Conservation (phyloP, 805 yeast species). For the Metschnikowia colocasiae region DNA sequence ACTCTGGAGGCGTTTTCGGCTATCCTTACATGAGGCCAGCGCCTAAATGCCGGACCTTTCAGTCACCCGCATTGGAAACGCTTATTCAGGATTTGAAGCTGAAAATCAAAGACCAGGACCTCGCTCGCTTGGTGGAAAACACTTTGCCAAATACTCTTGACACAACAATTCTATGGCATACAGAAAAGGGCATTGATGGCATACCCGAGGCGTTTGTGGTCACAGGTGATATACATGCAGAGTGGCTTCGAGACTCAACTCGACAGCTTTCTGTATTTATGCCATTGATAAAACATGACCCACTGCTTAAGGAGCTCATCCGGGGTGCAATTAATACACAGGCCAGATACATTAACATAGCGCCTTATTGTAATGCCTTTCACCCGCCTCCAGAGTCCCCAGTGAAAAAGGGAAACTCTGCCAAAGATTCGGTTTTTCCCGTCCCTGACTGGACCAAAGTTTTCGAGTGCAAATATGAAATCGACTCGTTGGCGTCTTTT, state of each 20-base stretch:
- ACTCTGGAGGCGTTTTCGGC: conserved; percentile 49
- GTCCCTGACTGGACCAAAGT: conserved; percentile 65
- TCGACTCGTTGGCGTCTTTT: conserved; percentile 82
- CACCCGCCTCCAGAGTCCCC: conserved; percentile 68
- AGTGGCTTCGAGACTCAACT: conserved; percentile 87
- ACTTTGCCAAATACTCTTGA: conserved; percentile 85
- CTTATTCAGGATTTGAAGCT: conserved; percentile 50
- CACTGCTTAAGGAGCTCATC: conserved; percentile 47
- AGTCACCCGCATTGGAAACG: conserved; percentile 57
- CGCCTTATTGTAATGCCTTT: conserved; percentile 89
- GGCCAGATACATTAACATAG: conserved; percentile 53
- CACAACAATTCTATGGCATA: conserved; percentile 78
- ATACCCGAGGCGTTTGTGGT: conserved; percentile 67
- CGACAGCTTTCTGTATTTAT: conserved; percentile 77
- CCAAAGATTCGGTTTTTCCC: conserved; percentile 66
- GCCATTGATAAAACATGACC: conserved; percentile 53
- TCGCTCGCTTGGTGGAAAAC: conserved; percentile 74
- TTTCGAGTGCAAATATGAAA: conserved; percentile 87
- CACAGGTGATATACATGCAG: conserved; percentile 92
- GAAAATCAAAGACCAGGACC: conserved; percentile 56
- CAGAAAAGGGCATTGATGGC: conserved; percentile 8
- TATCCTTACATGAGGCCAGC: conserved; percentile 79
- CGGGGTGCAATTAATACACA: conserved; percentile 81
- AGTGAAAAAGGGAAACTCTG: conserved; percentile 47
- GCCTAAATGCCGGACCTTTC: conserved; percentile 67